Base-by-base conservation (phyloP, 306 rosid genomes). In the Vigna radiata region DNA sequence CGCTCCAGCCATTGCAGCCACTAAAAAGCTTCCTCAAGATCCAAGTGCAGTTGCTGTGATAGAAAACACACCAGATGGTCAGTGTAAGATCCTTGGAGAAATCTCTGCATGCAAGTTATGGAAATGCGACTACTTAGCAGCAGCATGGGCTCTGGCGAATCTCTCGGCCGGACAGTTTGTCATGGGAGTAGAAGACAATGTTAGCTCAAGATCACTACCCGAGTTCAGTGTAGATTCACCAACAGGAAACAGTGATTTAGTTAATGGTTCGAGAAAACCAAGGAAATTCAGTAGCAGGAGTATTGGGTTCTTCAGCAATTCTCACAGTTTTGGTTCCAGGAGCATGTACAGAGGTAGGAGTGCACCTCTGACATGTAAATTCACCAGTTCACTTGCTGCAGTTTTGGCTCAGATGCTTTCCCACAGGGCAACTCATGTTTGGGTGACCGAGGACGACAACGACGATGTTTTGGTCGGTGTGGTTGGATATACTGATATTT, bases 361-460 rank as follows among this genome's bases (percentile, higher is more conserved):
- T 63, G 91, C 97, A 2, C 96, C 98, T 2, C 82, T 96, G 84
- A 92, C 94, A 9, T 92, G 98, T 83, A 96, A 84, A 83, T 81
- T 91, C 33, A 89, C 97, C 2, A 95, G 94, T 86, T 96, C 99
- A 64, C 77, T 96, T 86, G 98, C 99, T 17, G 94, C 99, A 11
- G 99, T 92, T n/a, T 82, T 96, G 98, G 99, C 99, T 79, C 99
- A 96, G 87, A 89, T 96, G 98, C 87, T 96, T 68, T 96, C 99
- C 9, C 98, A 95, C 75, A 83, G 97, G 68, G 98, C 93, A 59
- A 89, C 96, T 75, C 98, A 90, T 75, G 93, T 95, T 14, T 95
- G 99, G 97, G 97, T 92, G 72, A 87, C 91, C 0, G 92, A 92
- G 77, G 91, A 90, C 59, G 95, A 89, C 23, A 80, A 78, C 25